These are phyloP conservation scores for Manihot esculenta DNA, from an alignment of 441 rosid species.

Conservation along the genomic window DNA sequence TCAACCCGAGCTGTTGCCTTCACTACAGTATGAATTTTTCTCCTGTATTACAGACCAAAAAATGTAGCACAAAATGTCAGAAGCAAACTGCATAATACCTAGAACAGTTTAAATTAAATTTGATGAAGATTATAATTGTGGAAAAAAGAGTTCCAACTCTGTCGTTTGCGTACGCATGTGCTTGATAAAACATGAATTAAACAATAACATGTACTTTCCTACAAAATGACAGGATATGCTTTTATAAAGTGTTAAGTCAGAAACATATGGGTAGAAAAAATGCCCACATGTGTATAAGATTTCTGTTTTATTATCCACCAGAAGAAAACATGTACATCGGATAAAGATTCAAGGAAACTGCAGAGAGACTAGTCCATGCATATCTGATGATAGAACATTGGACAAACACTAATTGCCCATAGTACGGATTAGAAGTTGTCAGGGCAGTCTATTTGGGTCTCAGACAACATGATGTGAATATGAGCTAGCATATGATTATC, in stretches of 20 bases:
- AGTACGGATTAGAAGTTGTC: not conserved
- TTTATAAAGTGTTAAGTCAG: not conserved
- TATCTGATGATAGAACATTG: not conserved
- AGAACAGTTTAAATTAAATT: conserved; percentile 11
- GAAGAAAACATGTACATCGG: conserved; percentile 2
- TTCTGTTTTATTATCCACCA: not conserved
- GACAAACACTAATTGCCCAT: not conserved
- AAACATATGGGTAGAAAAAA: not conserved
- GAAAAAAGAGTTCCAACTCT: not conserved
- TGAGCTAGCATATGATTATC: not conserved
- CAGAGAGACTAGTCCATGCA: not conserved
- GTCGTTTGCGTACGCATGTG: not conserved
- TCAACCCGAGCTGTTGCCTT: conserved; percentile 84
- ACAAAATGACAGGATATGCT: too few species aligned
- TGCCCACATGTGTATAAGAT: too few species aligned
- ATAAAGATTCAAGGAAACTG: not conserved
- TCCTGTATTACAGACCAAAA: conserved; percentile 41
- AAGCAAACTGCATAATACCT: conserved; percentile 14
- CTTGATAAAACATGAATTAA: not conserved
- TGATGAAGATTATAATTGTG: not conserved
- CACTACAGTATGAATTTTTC: conserved; percentile 49
- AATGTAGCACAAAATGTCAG: conserved; percentile 19
- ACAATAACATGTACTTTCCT: not conserved
- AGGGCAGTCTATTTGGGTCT: not conserved
- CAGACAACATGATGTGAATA: not conserved